A percentile compares a stretch with the other conserved stretches of the same genome.
Conservation (phyloP, 2,329 filamentous ascomycete genomes). For the Trichoderma pleuroti region DNA sequence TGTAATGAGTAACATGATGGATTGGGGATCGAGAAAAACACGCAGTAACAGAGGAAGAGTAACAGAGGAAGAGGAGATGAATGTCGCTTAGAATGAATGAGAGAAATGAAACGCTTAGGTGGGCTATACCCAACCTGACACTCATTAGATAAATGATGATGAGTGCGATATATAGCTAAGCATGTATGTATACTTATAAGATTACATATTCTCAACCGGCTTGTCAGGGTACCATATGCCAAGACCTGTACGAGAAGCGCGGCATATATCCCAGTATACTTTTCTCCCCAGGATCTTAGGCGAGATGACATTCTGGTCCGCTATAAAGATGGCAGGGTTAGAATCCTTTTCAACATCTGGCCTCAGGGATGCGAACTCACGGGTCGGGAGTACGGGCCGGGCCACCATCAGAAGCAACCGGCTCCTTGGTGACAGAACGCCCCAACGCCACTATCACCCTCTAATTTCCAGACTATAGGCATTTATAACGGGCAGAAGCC, state of each 20-base stretch:
- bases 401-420: background rate
- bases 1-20: background rate
- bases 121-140: background rate
- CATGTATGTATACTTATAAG: too few species aligned
- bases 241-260: background rate
- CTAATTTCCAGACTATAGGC: background rate
- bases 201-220: background rate
- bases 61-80: too few species aligned
- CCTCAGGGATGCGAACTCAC: too few species aligned
- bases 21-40: background rate
- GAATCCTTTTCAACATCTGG: background rate
- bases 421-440: background rate
- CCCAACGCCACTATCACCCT: background rate
- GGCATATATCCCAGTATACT: background rate
- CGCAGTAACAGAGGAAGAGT: background rate
- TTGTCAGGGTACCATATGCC: background rate
- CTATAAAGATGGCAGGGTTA: background rate
- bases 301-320: background rate
- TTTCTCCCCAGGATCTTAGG: background rate
- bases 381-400: background rate
- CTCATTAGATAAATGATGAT: background rate
- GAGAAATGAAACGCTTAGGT: background rate
- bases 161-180: background rate
- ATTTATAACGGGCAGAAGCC: background rate
- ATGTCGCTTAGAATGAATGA: background rate